Evolutionary conservation across 2,329 filamentous ascomycete genomes (phyloP).

Genomic region (Tolypocladium endophyticum): DNA sequence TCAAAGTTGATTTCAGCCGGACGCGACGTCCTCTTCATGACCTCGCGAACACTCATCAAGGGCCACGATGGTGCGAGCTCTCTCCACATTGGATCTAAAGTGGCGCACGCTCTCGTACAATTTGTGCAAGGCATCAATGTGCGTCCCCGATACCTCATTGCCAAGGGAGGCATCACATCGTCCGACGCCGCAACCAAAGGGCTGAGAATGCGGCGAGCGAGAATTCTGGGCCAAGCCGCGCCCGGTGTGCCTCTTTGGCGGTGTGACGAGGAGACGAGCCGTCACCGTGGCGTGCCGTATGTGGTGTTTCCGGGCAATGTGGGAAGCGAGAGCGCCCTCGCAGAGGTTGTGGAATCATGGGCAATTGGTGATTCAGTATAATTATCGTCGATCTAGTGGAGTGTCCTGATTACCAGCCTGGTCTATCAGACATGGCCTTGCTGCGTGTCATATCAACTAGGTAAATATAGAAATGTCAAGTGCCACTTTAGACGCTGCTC

Average conservation of each 20-base stretch:
- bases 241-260: slow-evolving; percentile 47
- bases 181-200: slow-evolving; percentile 47
- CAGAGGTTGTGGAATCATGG: slow-evolving; percentile 27
- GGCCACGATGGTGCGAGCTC: slow-evolving; percentile 31
- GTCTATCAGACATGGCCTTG: not conserved
- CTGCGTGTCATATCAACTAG: too few species aligned
- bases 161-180: slow-evolving; percentile 49
- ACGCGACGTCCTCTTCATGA: slow-evolving; percentile 47
- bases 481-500: not conserved
- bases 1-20: slow-evolving; percentile 23
- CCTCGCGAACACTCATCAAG: slow-evolving; percentile 38
- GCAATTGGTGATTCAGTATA: not conserved
- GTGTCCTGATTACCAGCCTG: not conserved
- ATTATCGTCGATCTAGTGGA: not conserved
- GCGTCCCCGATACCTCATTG: slow-evolving; percentile 44
- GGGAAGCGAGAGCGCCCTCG: slow-evolving; percentile 34
- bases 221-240: slow-evolving; percentile 44
- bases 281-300: slow-evolving; percentile 39
- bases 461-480: too few species aligned
- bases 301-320: slow-evolving; percentile 51
- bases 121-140: slow-evolving; percentile 32
- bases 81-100: slow-evolving; percentile 38
- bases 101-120: slow-evolving; percentile 40
- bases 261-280: slow-evolving; percentile 38
- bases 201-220: slow-evolving; percentile 38